Percentiles rank a stretch among this genome's conserved stretches.
phyloP scores from a whole-genome alignment of 2,329 filamentous ascomycete species.

The Ophiobolus disseminans region DNA sequence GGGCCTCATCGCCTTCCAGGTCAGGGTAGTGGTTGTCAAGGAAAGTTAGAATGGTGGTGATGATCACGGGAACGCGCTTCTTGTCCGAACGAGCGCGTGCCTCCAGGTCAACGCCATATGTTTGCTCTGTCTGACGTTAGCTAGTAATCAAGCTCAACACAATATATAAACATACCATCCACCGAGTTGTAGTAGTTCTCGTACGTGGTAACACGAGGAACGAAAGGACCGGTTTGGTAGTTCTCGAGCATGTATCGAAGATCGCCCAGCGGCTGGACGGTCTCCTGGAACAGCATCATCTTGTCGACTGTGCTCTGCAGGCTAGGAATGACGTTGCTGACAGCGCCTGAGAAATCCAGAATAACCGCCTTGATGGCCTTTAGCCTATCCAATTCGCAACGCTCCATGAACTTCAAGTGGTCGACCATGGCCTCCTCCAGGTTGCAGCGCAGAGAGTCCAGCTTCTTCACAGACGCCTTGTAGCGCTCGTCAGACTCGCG shows the following conservation, averaged over 20 bases:
- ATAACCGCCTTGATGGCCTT: slow-evolving; percentile 99
- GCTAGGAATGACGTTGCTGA: slow-evolving; percentile 97
- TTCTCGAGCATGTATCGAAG: slow-evolving; percentile 94
- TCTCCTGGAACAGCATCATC: slow-evolving; percentile 99
- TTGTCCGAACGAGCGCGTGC: slow-evolving; percentile 90
- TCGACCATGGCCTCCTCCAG: slow-evolving; percentile 95
- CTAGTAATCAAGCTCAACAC: neutral
- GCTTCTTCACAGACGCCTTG: slow-evolving; percentile 81
- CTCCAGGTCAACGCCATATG: slow-evolving; percentile 97
- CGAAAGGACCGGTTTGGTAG: slow-evolving; percentile 92
- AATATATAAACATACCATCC: slow-evolving; percentile 62
- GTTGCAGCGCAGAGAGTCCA: slow-evolving; percentile 89
- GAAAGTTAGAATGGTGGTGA: slow-evolving; percentile 93
- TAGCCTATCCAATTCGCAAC: slow-evolving; percentile 92
- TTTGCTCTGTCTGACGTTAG: slow-evolving; percentile 70
- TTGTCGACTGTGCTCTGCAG: slow-evolving; percentile 95
- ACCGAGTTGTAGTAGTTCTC: slow-evolving; percentile 99
- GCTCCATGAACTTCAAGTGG: slow-evolving; percentile 94
- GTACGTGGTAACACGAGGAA: slow-evolving; percentile 88
- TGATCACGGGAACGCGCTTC: slow-evolving; percentile 90
- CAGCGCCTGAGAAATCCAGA: slow-evolving; percentile 93
- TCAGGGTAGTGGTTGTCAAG: slow-evolving; percentile 97
- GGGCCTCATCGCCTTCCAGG: slow-evolving; percentile 92
- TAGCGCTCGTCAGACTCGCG: slow-evolving; percentile 92
- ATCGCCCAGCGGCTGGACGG: slow-evolving; percentile 90